Evolutionary conservation across 2,329 filamentous ascomycete genomes (phyloP).

Genomic region (Geoglossum cookeanum): DNA sequence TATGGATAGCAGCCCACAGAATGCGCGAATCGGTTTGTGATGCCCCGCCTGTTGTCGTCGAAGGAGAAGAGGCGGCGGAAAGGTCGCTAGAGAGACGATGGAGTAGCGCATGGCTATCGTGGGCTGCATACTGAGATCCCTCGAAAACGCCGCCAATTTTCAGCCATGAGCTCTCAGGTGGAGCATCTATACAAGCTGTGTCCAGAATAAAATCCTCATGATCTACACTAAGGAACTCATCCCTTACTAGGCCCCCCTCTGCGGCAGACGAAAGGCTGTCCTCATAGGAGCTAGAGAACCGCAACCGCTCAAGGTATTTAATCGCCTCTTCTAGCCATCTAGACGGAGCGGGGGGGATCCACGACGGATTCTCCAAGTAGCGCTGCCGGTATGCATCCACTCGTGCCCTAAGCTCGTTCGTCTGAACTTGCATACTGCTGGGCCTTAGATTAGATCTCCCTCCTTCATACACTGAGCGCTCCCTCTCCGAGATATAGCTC

Average conservation of each 20-base stretch:
- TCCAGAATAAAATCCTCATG: constrained; percentile 39
- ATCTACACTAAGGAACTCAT: constrained; percentile 4
- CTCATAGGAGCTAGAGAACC: constrained; percentile 31
- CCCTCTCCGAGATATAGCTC: constrained; percentile 6
- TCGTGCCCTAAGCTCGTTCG: constrained; percentile 12
- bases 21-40: background rate
- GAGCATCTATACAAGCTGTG: constrained; percentile 29
- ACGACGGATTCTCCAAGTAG: constrained; percentile 17
- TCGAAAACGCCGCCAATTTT: constrained; percentile 39
- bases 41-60: background rate
- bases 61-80: background rate
- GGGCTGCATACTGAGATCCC: constrained; percentile 38
- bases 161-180: constrained; percentile 40
- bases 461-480: constrained; percentile 1
- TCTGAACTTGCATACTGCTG: constrained; percentile 3
- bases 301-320: constrained; percentile 40
- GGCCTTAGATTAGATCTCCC: constrained; percentile 1
- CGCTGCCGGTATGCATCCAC: constrained; percentile 17
- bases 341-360: constrained; percentile 13
- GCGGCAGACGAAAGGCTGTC: constrained; percentile 27
- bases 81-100: background rate
- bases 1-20: constrained; percentile 7
- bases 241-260: constrained; percentile 3
- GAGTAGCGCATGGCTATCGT: background rate
- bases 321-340: constrained; percentile 36